Base-by-base conservation (phyloP, 495 filamentous ascomycete species). In the Aspergillus indologenus region DNA sequence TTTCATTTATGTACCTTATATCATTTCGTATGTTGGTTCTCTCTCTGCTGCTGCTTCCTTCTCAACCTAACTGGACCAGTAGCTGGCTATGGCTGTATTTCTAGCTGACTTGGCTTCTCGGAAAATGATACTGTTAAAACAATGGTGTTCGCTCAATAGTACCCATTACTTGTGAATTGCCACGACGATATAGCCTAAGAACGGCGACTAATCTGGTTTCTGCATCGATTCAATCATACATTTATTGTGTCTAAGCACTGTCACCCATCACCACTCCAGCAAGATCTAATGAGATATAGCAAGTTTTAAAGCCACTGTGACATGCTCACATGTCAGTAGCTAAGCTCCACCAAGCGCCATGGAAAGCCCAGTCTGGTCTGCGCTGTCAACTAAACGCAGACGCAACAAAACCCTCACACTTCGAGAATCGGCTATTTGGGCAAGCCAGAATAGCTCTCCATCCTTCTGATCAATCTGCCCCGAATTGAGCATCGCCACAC, bases 391-490 rank as follows among this genome's bases (percentile, higher is more conserved):
- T 40, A 40, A 40, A 40, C 34, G 12, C 12, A 11, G 34, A 2
- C 34, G n/a, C 12, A 40, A 11, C 5, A 4, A 40, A 40, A 2
- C 5, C 5, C 6, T 14, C 34, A 40, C 34, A 40, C 12, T 2
- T 40, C 34, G 34, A 40, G 34, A 40, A 40, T n/a, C n/a, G n/a
- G n/a, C n/a, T n/a, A n/a, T n/a, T n/a, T n/a, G n/a, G n/a, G n/a
- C n/a, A n/a, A n/a, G n/a, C n/a, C n/a, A n/a, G n/a, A n/a, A n/a
- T n/a, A n/a, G n/a, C n/a, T n/a, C 40, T 29, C 52, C 20, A 15
- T 19, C 26, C 21, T 14, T 17, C 47, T 54, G 14, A 54, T 53
- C 60, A 51, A 58, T 54, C 21, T 57, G 18, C 44, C 21, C 47
- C 19, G 19, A 18, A 47, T 22, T 46, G 29, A 24, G 47, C 45